Conservation (phyloP, 208 protist species). For the Histomonas meleagridis region DNA sequence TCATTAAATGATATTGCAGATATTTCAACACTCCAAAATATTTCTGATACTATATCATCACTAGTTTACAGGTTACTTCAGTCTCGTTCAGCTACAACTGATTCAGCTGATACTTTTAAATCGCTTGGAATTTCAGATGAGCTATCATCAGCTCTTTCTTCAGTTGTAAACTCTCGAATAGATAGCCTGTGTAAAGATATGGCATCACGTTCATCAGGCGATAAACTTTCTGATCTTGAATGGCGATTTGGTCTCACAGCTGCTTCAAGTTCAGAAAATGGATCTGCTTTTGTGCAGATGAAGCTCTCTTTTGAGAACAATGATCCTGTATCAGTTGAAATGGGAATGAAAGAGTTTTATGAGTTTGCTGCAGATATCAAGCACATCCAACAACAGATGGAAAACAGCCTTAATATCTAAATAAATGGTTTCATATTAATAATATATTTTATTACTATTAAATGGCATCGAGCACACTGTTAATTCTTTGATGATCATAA, state of each 20-base stretch:
- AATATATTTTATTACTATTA: no score
- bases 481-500: no score
- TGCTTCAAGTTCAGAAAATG: not conserved
- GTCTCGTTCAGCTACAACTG: not conserved
- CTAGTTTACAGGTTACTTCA: not conserved
- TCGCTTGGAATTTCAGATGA: not conserved
- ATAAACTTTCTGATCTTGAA: not conserved
- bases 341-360: conserved; percentile 35
- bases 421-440: not conserved
- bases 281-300: not conserved
- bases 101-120: not conserved
- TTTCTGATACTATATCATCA: not conserved
- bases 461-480: no score
- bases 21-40: not conserved
- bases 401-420: not conserved
- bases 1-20: not conserved
- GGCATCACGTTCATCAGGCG: not conserved
- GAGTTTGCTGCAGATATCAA: conserved; percentile 19
- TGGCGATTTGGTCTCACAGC: conserved; percentile 31
- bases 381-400: not conserved
- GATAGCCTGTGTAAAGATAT: not conserved
- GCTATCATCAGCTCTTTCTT: not conserved
- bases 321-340: not conserved
- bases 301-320: not conserved
- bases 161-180: not conserved